Percentiles rank a stretch among this genome's conserved stretches.
Evolutionary conservation across 2,329 filamentous ascomycete genomes (phyloP).

Genomic region (Mycosphaerelloides madeirae): DNA sequence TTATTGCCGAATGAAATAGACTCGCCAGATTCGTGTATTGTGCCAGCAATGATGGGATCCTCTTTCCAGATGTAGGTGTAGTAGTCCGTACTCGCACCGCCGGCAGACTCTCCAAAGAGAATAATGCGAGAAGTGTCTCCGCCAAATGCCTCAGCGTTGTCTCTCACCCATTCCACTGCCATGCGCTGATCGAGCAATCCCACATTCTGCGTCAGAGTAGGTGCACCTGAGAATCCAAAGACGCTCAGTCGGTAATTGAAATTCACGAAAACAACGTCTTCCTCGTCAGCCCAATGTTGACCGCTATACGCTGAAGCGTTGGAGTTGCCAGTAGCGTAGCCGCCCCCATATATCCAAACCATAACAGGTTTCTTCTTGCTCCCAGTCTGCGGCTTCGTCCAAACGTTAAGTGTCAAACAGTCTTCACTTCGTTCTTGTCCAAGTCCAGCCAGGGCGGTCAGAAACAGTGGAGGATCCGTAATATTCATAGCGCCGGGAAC

Average conservation of each 20-base stretch:
- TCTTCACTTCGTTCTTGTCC: constrained; percentile 23
- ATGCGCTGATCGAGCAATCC: constrained; percentile 38
- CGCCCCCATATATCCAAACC: constrained; percentile 20
- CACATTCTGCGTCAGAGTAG: constrained; percentile 30
- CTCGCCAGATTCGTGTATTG: constrained; percentile 16
- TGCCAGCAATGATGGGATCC: constrained; percentile 35
- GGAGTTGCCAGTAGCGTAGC: not conserved
- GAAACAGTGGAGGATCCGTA: not conserved
- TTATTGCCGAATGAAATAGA: constrained; percentile 20
- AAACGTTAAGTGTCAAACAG: constrained; percentile 34
- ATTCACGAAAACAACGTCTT: constrained; percentile 35
- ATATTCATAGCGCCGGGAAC: not conserved
- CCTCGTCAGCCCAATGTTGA: constrained; percentile 1
- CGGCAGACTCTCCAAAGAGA: constrained; percentile 35
- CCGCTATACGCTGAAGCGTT: not conserved
- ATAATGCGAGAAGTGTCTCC: constrained; percentile 36
- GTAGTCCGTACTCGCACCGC: constrained; percentile 21
- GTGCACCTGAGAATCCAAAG: constrained; percentile 37
- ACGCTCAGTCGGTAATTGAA: constrained; percentile 37
- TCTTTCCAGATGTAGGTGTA: constrained; percentile 31
- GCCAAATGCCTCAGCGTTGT: constrained; percentile 40
- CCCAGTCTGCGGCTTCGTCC: constrained; percentile 16
- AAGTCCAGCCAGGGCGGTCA: not conserved
- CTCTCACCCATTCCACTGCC: constrained; percentile 36
- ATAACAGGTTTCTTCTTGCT: constrained; percentile 33